Evolutionary conservation across 306 rosid genomes (phyloP).

Genomic region (Carpinus viminea): DNA sequence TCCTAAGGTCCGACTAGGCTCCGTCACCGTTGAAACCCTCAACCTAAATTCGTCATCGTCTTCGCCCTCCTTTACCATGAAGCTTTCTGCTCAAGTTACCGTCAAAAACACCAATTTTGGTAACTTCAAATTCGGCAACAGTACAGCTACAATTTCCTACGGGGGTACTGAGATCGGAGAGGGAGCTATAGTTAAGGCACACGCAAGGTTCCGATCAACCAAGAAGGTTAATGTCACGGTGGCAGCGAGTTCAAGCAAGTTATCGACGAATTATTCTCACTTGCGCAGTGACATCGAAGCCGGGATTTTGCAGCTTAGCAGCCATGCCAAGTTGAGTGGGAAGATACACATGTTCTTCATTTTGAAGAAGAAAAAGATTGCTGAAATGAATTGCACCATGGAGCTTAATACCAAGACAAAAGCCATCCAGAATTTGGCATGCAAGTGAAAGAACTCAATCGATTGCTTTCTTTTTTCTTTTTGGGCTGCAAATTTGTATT

Average conservation of each 20-base stretch:
- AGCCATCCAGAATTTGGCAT: slow-evolving; percentile 19
- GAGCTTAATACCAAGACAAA: slow-evolving; percentile 24
- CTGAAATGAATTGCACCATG: slow-evolving; percentile 32
- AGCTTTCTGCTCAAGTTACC: slow-evolving; percentile 13
- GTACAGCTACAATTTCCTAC: slow-evolving; percentile 27
- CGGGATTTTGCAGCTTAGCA: slow-evolving; percentile 30
- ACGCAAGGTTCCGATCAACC: slow-evolving; percentile 28
- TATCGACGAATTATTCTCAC: slow-evolving; percentile 12
- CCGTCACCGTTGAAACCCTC: slow-evolving; percentile 8
- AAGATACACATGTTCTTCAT: slow-evolving; percentile 34
- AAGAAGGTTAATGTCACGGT: slow-evolving; percentile 24
- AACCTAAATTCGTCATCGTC: slow-evolving; percentile 6
- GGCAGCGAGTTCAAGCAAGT: slow-evolving; percentile 23
- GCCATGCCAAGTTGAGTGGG: slow-evolving; percentile 34
- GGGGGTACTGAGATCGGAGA: slow-evolving; percentile 31
- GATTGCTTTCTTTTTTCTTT: background rate
- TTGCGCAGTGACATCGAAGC: slow-evolving; percentile 28
- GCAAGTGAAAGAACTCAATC: slow-evolving; percentile 23
- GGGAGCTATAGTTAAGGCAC: slow-evolving; percentile 15
- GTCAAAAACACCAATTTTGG: slow-evolving; percentile 42
- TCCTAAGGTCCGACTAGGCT: slow-evolving; percentile 35
- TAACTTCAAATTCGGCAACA: slow-evolving; percentile 32
- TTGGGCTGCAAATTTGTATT: background rate
- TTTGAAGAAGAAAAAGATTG: slow-evolving; percentile 37
- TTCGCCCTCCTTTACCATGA: slow-evolving; percentile 23